phyloP scores from a whole-genome alignment of 352 stramenopile species.

The Salisapilia sapeloensis region DNA sequence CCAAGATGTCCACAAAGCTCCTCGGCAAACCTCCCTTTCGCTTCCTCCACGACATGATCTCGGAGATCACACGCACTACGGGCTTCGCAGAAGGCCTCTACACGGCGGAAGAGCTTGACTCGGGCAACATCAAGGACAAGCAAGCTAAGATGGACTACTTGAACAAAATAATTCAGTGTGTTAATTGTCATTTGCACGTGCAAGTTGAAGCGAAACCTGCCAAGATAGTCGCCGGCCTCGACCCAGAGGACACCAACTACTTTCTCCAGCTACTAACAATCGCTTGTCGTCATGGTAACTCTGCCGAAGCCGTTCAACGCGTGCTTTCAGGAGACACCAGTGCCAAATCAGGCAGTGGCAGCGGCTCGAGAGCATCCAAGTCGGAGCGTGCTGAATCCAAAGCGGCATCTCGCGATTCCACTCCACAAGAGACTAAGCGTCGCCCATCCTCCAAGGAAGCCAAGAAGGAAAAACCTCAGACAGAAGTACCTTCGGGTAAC shows the following conservation, averaged over 20 bases:
- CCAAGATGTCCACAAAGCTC: conserved; percentile 74
- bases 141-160: conserved; percentile 85
- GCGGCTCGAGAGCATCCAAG: conserved; percentile 1
- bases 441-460: conserved; percentile 15
- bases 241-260: conserved; percentile 88
- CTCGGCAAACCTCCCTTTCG: conserved; percentile 76
- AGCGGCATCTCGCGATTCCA: conserved; percentile 31
- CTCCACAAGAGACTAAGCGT: conserved; percentile 31
- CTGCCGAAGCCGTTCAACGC: conserved; percentile 43
- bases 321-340: conserved; percentile 40
- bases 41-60: conserved; percentile 77
- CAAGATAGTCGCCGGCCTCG: conserved; percentile 87
- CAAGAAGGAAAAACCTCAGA: conserved; percentile 9
- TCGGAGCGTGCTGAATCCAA: conserved; percentile 42
- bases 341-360: conserved; percentile 8
- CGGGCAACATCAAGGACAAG: conserved; percentile 86
- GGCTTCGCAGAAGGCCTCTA: conserved; percentile 78
- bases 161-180: conserved; percentile 79
- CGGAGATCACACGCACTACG: conserved; percentile 58
- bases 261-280: conserved; percentile 85
- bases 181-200: conserved; percentile 79
- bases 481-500: conserved; percentile 12
- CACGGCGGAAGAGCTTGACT: conserved; percentile 78
- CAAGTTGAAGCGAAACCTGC: conserved; percentile 72
- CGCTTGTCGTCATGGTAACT: conserved; percentile 48